Base-by-base conservation (phyloP, 257 asterid genomes). In the Solanum chaucha region DNA sequence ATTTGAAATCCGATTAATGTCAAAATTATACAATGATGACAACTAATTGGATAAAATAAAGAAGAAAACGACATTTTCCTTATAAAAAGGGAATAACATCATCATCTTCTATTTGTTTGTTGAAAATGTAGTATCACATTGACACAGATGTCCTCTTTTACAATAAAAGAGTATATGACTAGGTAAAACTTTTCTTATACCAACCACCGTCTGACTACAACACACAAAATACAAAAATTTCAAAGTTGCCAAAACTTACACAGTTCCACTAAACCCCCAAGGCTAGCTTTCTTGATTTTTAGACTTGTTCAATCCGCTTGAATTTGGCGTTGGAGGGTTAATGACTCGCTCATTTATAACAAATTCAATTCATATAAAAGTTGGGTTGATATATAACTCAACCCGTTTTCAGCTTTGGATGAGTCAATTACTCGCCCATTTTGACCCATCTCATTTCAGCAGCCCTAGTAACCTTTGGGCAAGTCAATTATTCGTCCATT, bases 181-280 rank as follows among this genome's bases (percentile, higher is more conserved):
- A 68, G 80, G 58, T 86, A 72, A 80, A 86, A 85, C 51, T 55
- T 70, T 71, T 71, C n/a, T 46, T 85, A 34, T 73, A 90, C 90
- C 90, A 86, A 87, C 91, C 90, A 87, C 91, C 90, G 59, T 28
- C 89, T 41, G 87, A 88, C 92, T 88, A 1, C 1, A 77, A 24
- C 64, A 8, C 88, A 88, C 72, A 89, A 85, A 88, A 86, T 82
- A 20, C 68, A 15, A 77, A 84, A 58, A 12, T 2, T 44, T 8
- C n/a, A 8, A 81, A 73, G n/a, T 58, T 68, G 59, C 84, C 84
- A 38, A 86, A 68, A 86, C 72, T 34, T 61, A 1, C 38, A 26
- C 32, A 51, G 30, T 67, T 61, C 0, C 55, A 58, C 72, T 46
- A 36, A 32, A 38, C 34, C 24, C 9, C 38, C 40, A 6, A n/a